A percentile compares a stretch with the other conserved stretches of the same genome.
Evolutionary conservation across 2,329 filamentous ascomycete genomes (phyloP).

Genomic region (Fusarium humuli): DNA sequence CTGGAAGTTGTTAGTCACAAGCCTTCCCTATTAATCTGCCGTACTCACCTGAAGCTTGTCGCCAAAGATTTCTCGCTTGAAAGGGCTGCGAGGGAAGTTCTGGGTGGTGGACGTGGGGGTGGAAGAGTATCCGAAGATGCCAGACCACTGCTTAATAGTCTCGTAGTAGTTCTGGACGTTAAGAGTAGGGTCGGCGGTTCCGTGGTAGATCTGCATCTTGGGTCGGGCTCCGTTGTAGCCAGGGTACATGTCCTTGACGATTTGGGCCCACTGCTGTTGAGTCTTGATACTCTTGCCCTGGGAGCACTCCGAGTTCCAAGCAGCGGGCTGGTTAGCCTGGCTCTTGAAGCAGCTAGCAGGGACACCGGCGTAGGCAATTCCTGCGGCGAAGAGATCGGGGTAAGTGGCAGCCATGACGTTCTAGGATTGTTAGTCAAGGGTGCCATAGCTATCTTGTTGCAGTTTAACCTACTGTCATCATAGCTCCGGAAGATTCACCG

Average conservation of each 20-base stretch:
- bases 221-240: slow-evolving; percentile 16
- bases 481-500: slow-evolving; percentile 22
- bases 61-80: slow-evolving; percentile 15
- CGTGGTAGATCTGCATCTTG: slow-evolving; percentile 22
- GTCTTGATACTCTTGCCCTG: slow-evolving; percentile 2
- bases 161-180: slow-evolving; percentile 25
- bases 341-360: slow-evolving; percentile 19
- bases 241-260: slow-evolving; percentile 28
- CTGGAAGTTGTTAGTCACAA: neutral
- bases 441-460: accelerated
- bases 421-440: neutral
- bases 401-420: slow-evolving; percentile 21
- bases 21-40: neutral
- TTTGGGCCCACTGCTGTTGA: slow-evolving; percentile 14
- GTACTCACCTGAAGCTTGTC: slow-evolving; percentile 12
- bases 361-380: slow-evolving; percentile 18
- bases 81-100: slow-evolving; percentile 19
- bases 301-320: slow-evolving; percentile 21
- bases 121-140: slow-evolving; percentile 17
- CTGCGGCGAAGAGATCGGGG: slow-evolving; percentile 11
- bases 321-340: slow-evolving; percentile 3
- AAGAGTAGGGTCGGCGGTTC: slow-evolving; percentile 10
- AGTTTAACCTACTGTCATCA: slow-evolving; percentile 15
- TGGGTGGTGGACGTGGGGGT: slow-evolving; percentile 7
- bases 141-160: slow-evolving; percentile 22